These are phyloP conservation scores for Metschnikowia peoriensis DNA, from an alignment of 805 yeast genomes.

Conservation along the genomic window DNA sequence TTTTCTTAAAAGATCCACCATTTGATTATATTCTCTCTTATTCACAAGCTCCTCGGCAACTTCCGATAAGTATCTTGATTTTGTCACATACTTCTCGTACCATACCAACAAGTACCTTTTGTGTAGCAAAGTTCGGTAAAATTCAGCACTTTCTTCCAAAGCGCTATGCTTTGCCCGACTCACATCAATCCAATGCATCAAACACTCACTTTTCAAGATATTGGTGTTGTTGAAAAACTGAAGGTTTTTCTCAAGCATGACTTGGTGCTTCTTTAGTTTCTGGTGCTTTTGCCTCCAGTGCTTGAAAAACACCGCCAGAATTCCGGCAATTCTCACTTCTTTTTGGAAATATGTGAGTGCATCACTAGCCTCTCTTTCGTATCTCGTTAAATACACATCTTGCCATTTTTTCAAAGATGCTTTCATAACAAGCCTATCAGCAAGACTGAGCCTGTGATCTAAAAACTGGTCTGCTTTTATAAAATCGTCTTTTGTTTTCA, in stretches of 20 bases:
- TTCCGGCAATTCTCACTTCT: constrained; percentile 7
- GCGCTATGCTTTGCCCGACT: neutral
- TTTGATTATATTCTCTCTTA: constrained; percentile 26
- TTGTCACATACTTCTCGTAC: constrained; percentile 31
- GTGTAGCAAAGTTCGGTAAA: constrained; percentile 8
- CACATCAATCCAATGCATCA: constrained; percentile 13
- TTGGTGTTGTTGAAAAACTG: constrained; percentile 8
- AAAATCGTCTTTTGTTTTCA: neutral
- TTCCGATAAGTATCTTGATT: constrained; percentile 25
- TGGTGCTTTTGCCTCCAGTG: constrained; percentile 8
- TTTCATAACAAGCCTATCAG: constrained; percentile 1
- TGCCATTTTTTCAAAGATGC: constrained; percentile 24
- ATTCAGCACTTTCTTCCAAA: constrained; percentile 6
- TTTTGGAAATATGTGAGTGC: constrained; percentile 21
- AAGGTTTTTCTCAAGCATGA: constrained; percentile 6
- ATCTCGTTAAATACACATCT: constrained; percentile 17
- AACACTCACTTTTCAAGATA: constrained; percentile 6
- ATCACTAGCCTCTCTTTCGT: constrained; percentile 19
- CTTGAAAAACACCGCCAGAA: neutral
- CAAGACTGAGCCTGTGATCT: neutral
- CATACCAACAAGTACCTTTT: constrained; percentile 33
- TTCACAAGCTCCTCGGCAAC: constrained; percentile 30
- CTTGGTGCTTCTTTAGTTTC: neutral
- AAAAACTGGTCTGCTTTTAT: neutral
- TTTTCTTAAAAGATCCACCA: constrained; percentile 26